These are phyloP conservation scores for Dimargaris xerosporica DNA, from an alignment of 192 early-diverging fungal species.

Conservation along the genomic window DNA sequence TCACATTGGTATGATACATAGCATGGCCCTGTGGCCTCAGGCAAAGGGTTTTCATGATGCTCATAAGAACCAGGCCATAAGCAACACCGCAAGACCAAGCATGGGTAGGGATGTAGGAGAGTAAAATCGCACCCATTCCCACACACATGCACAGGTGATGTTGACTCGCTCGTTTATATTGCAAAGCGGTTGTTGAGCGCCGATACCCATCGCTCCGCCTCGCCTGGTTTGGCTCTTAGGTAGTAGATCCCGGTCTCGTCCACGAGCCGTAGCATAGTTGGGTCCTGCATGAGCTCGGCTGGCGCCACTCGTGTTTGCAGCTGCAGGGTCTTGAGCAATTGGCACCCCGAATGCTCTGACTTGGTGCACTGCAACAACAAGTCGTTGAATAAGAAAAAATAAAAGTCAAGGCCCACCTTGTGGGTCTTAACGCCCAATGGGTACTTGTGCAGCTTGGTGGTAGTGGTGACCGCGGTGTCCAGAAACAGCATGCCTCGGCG, in stretches of 20 bases:
- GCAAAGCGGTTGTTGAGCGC: conserved; percentile 28
- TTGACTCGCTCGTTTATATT: not conserved
- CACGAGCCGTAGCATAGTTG: conserved; percentile 23
- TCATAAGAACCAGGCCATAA: not conserved
- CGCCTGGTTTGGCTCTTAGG: conserved; percentile 18
- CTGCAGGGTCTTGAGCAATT: conserved; percentile 19
- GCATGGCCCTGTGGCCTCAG: no score
- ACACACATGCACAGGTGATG: no score
- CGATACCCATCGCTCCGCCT: conserved; percentile 22
- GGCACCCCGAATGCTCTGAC: conserved; percentile 23
- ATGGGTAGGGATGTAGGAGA: no score
- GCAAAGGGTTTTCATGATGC: no score
- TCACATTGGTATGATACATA: no score
- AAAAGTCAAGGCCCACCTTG: conserved; percentile 24
- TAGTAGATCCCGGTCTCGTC: conserved; percentile 23
- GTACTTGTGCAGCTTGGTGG: conserved; percentile 22
- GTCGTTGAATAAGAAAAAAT: conserved; percentile 58
- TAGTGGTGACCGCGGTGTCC: conserved; percentile 18
- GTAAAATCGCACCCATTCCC: no score
- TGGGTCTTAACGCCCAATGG: conserved; percentile 10
- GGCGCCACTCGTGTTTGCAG: conserved; percentile 19
- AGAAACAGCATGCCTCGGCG: conserved; percentile 34
- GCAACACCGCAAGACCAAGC: no score
- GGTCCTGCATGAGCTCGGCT: conserved; percentile 20
- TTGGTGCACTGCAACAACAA: conserved; percentile 39